Conservation (phyloP, 495 filamentous ascomycete genomes). For the Penicillium riverlandense region DNA sequence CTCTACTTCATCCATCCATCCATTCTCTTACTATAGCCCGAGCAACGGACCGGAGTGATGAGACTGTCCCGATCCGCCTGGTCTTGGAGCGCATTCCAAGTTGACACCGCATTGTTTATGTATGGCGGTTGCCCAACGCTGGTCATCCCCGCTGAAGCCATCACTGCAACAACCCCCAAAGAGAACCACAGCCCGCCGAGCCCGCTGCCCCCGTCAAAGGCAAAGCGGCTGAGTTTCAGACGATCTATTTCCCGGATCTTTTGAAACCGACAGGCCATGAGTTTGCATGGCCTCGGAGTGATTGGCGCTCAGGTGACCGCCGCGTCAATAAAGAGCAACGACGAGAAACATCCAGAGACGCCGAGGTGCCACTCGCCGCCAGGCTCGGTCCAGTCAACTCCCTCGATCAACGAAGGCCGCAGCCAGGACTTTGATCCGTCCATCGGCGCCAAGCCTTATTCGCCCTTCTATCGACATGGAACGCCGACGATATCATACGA, state of each 20-base stretch:
- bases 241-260: conserved; percentile 9
- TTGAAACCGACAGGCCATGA: conserved; percentile 11
- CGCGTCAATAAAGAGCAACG: conserved; percentile 18
- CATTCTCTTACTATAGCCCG: neutral
- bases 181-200: neutral
- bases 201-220: conserved; percentile 1
- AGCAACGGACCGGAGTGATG: conserved; percentile 5
- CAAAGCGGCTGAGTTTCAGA: conserved; percentile 6
- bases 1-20: too few species aligned
- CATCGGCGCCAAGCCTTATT: conserved; percentile 43
- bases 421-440: conserved; percentile 33
- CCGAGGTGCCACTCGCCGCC: conserved; percentile 6
- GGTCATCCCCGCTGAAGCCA: conserved; percentile 10
- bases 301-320: conserved; percentile 24
- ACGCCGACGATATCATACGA: conserved; percentile 43
- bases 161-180: conserved; percentile 4
- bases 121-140: conserved; percentile 15
- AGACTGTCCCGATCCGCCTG: conserved; percentile 12
- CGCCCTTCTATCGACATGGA: conserved; percentile 54
- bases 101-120: conserved; percentile 23
- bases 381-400: conserved; percentile 14
- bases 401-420: conserved; percentile 6
- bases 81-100: conserved; percentile 21
- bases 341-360: conserved; percentile 11
- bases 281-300: conserved; percentile 24